Base-by-base conservation (phyloP, 306 rosid species). In the Cajanus cajan region DNA sequence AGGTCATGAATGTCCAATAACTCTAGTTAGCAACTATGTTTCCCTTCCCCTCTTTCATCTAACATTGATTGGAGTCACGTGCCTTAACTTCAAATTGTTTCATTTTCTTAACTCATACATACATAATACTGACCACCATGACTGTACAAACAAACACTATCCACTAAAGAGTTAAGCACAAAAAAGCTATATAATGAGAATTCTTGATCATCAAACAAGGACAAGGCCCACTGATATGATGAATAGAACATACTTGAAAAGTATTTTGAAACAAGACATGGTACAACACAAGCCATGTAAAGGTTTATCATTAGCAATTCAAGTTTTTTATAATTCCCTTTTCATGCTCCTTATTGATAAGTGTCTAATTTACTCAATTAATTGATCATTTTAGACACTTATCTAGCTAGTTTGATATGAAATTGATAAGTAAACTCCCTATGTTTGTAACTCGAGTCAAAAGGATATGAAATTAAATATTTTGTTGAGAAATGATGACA, bases 151-250 rank as follows among this genome's bases (percentile, higher is more conserved):
- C 18, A 71, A 48, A 71, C 21, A 22, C 34, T 33, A 25, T 58
- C 34, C 39, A 22, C 21, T n/a, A 36, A 34, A 59, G 18, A 13
- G 66, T 14, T 59, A 3, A 11, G 11, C 11, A 43, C 3, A 68
- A 55, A 82, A 82, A 44, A 61, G 18, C 67, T 76, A 40, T 76
- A 40, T 25, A 28, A 45, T 16, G 61, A 37, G 24, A 59, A 75
- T 39, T 58, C 22, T 19, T 14, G 14, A 19, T 76, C 22, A 33
- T 18, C 52, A 82, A 70, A 67, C 78, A 48, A 69, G 71, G 51
- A 41, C 16, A 39, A 4, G 24, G 18, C 22, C 2, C 43, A 25
- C 68, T 8, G 66, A 58, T 19, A 28, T 28, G 47, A 28, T 28
- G 47, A 39, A 31, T 15, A 37, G 67, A 76, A 69, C 68, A 43